Evolutionary conservation across 345 rosid species (phyloP).

Genomic region (Gossypium stocksii): DNA sequence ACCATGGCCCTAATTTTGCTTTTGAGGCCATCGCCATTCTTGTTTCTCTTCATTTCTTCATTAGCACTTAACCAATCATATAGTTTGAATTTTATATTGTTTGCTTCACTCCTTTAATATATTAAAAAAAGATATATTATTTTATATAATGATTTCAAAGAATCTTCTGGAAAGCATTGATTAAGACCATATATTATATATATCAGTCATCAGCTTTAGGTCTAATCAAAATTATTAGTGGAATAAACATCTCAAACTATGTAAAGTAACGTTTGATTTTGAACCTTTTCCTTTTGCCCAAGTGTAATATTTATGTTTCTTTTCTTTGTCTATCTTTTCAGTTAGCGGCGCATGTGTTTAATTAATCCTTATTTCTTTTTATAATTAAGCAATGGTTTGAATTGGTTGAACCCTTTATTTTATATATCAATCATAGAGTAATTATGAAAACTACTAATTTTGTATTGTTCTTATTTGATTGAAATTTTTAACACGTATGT

Average conservation of each 20-base stretch:
- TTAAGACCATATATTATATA: no score
- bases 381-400: background rate
- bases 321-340: no score
- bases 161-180: background rate
- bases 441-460: background rate
- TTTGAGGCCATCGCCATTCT: no score
- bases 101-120: no score
- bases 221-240: background rate
- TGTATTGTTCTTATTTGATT: no score
- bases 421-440: background rate
- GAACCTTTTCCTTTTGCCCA: no score
- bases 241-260: no score
- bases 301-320: no score
- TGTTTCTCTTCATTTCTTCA: background rate
- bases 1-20: background rate
- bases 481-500: no score
- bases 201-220: background rate
- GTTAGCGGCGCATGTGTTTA: background rate
- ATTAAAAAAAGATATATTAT: no score
- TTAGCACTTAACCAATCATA: background rate
- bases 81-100: background rate
- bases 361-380: background rate
- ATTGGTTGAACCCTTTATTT: background rate
- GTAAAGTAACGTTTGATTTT: no score
- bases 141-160: background rate